Base-by-base conservation (phyloP, 305 asterid genomes). In the Fraxinus latifolia region DNA sequence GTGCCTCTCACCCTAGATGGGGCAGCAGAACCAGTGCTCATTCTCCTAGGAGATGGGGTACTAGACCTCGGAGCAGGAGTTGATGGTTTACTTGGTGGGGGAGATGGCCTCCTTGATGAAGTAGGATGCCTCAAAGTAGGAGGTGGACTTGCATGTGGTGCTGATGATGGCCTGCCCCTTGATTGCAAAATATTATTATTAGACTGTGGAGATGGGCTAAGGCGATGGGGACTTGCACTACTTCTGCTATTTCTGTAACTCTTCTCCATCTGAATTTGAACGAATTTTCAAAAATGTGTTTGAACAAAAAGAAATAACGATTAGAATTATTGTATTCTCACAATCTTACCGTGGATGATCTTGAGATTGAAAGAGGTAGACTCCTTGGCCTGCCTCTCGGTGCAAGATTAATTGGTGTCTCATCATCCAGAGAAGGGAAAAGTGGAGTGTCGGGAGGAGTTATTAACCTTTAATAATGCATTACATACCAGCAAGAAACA, bases 371-470 rank as follows among this genome's bases (percentile, higher is more conserved):
- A 80, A 92, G 86, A 81, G 98, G 94, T 84, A 93, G 98, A 83
- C 95, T 93, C 89, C 95, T 90, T 71, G 98, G 97, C 85, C 98
- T 90, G 83, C 98, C 98, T 89, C 97, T 90, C 60, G 86, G 89
- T 79, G 89, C 89, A 82, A 84, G 90, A 86, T 85, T 90, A 85
- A 79, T 77, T 78, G 88, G 93, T 74, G 83, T 81, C 88, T 92
- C 97, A 77, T 95, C 99, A 81, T 96, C 99, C 92, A 96, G 85
- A 65, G 97, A 93, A 80, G 93, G 81, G 83, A 96, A 96, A 31
- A 96, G 97, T 78, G 99, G 99, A 78, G 98, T 96, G 71, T 95
- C 99, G 0, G 99, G 99, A 82, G 99, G 99, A 72, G 99, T 95
- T 86, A 93, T 88, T 87, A 96, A 89, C 99, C 99, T 96, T 80